Evolutionary conservation across 140 eudicot species (phyloP).

Genomic region (Erigeron philadelphicus): DNA sequence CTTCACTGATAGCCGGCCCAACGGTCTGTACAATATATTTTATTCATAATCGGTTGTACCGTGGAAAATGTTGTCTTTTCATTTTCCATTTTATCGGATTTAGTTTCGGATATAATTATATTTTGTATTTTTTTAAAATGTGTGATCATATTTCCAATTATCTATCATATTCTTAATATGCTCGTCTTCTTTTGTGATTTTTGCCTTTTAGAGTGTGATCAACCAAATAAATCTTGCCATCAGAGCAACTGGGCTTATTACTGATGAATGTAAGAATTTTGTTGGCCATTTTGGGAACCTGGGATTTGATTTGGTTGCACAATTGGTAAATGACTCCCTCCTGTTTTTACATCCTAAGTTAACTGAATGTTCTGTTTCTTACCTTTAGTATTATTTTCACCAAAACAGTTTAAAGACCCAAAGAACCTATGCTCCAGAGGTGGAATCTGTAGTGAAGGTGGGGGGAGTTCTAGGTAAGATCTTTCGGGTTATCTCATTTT

Average conservation of each 20-base stretch:
- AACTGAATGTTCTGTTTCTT: neutral
- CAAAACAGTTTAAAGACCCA: neutral
- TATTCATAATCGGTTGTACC: neutral
- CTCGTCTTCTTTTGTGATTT: neutral
- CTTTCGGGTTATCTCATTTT: neutral
- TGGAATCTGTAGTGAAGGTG: conserved; percentile 46
- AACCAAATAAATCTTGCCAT: conserved; percentile 46
- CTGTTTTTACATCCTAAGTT: neutral
- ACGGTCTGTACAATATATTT: conserved; percentile 32
- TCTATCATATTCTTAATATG: neutral
- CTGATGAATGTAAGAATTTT: conserved; percentile 43
- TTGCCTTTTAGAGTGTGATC: conserved; percentile 35
- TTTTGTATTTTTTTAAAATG: neutral
- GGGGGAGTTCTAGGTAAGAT: conserved; percentile 9
- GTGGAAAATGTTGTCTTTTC: neutral
- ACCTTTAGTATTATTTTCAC: neutral
- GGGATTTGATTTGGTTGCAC: conserved; percentile 35
- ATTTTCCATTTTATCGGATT: neutral
- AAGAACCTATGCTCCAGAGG: conserved; percentile 57
- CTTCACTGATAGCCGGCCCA: conserved; percentile 76
- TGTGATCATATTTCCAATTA: neutral
- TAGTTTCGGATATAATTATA: neutral
- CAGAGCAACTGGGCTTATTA: conserved; percentile 41
- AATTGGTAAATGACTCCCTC: conserved; percentile 21
- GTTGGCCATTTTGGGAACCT: conserved; percentile 37